Evolutionary conservation across 192 early-diverging fungal genomes (phyloP).

Genomic region (Rhizophagus sp.): DNA sequence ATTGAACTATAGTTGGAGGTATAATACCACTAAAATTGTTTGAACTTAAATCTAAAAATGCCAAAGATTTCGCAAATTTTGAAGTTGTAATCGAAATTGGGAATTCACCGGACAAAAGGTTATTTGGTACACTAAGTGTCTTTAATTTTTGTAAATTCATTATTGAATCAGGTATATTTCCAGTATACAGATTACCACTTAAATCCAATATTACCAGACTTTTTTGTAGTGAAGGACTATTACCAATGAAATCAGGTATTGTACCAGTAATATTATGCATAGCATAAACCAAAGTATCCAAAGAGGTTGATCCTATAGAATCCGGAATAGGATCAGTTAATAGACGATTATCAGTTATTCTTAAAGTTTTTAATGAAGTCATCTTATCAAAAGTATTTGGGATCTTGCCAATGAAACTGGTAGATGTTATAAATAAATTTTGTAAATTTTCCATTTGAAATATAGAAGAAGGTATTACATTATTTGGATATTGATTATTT

Average conservation of each 20-base stretch:
- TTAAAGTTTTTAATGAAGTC: constrained; percentile 11
- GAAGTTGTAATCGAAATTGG: not conserved
- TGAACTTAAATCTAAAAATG: not conserved
- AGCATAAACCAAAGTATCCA: not conserved
- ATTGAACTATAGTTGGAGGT: not conserved
- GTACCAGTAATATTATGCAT: not conserved
- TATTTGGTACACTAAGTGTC: not conserved
- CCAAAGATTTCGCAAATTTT: not conserved
- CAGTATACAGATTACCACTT: constrained; percentile 2
- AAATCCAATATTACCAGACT: constrained; percentile 13
- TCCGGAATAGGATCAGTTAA: not conserved
- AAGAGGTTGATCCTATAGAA: not conserved
- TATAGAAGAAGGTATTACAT: not conserved
- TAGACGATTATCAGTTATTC: not conserved
- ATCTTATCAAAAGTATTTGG: constrained; percentile 21
- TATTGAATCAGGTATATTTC: constrained; percentile 7
- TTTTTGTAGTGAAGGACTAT: constrained; percentile 13
- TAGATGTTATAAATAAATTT: not conserved
- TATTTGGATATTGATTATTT: not conserved
- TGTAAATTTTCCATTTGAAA: not conserved
- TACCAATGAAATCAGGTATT: constrained; percentile 16
- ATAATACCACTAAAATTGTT: not conserved
- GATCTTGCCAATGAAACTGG: not conserved
- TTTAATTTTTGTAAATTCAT: not conserved
- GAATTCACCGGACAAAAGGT: not conserved